A percentile compares a stretch with the other conserved stretches of the same genome.
Conservation (phyloP, 805 yeast genomes). For the Suhomyces kilbournensis region DNA sequence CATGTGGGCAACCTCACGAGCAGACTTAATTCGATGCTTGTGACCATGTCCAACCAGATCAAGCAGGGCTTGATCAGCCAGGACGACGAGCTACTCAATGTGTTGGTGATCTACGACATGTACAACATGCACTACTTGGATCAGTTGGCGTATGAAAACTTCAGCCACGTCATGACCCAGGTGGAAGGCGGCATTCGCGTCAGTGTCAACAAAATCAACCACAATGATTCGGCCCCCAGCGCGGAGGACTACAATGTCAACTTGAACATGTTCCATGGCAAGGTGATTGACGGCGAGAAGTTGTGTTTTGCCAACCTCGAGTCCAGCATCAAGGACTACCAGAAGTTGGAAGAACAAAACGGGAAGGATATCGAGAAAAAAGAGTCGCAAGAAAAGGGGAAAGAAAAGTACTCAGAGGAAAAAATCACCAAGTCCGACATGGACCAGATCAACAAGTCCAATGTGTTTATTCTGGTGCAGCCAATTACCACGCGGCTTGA, state of each 20-base stretch:
- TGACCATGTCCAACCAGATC: constrained; percentile 40
- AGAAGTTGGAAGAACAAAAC: constrained; percentile 27
- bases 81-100: constrained; percentile 43
- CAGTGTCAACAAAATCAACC: constrained; percentile 49
- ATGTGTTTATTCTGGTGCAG: constrained; percentile 67
- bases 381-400: constrained; percentile 21
- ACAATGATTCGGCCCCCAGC: constrained; percentile 21
- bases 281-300: constrained; percentile 80
- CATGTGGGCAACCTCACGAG: constrained; percentile 28
- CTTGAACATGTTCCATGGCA: constrained; percentile 73
- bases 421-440: not conserved
- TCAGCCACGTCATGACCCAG: constrained; percentile 64
- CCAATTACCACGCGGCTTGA: constrained; percentile 47
- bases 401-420: constrained; percentile 5
- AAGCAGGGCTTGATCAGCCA: constrained; percentile 56
- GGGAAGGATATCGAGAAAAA: constrained; percentile 24
- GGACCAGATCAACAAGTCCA: constrained; percentile 40
- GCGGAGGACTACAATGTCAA: constrained; percentile 30
- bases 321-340: constrained; percentile 52
- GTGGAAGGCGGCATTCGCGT: constrained; percentile 76
- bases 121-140: constrained; percentile 49
- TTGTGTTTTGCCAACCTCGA: constrained; percentile 85
- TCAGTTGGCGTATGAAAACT: constrained; percentile 48
- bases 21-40: constrained; percentile 30
- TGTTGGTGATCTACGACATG: constrained; percentile 61